Base-by-base conservation (phyloP, 2,329 filamentous ascomycete genomes). In the Alternaria sp. region DNA sequence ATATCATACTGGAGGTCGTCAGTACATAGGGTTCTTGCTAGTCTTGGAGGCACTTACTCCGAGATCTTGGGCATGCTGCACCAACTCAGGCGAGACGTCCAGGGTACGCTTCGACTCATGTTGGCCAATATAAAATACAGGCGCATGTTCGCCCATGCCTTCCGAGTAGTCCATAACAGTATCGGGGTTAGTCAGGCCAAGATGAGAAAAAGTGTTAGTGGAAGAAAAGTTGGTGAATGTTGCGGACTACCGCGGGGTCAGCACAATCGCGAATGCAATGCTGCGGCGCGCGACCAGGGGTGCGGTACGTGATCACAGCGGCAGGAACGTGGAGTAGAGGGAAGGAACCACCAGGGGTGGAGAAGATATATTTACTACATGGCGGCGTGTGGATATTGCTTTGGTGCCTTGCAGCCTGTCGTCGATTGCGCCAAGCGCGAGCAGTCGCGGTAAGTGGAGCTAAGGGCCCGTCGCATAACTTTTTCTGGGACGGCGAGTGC, bases 111-210 rank as follows among this genome's bases (percentile, higher is more conserved):
- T 83, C 7, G 89, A 89, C 75, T 93, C 90, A 80, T 94, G 91
- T 67, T 93, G 90, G 61, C 91, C 90, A 69, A 93, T 84, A 73
- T 90, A 91, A 75, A 93, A 92, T 11, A 83, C 80, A 23, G 86
- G 83, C 36, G 79, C 68, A 15, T 69, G 61, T 6, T 82, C 80
- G 57, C 78, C 79, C 72, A 73, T 74, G 68, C 66, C 72, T 56
- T 70, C 65, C 1, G 69, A 70, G 26, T 76, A 77, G 50, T 77
- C 74, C 76, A 80, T 78, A 58, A 54, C 52, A 17, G 54, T 50
- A 30, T 36, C n/a, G 15, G 32, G 21, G 11, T 11, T 19, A 15
- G 12, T 17, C 12, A 13, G 50, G 43, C 21, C 19, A 43, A 23
- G 17, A 23, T 32, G 19, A 56, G 17, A 49, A 44, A 17, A 43